Conservation (phyloP, 2,329 filamentous ascomycete genomes). For the Trichoderma endophyticum region DNA sequence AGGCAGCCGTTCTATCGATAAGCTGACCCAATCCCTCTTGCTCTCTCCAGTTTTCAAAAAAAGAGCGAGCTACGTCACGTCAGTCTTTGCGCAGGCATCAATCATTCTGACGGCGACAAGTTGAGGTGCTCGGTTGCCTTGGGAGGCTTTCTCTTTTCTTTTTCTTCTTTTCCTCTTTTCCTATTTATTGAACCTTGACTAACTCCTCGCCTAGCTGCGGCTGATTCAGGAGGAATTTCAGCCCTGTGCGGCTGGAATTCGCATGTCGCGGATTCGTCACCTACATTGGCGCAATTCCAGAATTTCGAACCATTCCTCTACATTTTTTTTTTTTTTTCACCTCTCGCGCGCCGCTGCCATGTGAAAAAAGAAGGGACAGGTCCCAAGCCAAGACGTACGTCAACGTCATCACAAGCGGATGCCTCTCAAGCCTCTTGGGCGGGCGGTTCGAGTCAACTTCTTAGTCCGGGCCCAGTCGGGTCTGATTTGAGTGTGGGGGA, state of each 20-base stretch:
- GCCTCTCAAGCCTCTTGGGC: constrained; percentile 12
- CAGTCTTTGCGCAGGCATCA: not conserved
- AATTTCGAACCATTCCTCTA: not conserved
- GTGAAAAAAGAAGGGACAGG: not conserved
- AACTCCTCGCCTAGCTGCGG: not conserved
- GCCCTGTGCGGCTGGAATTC: constrained; percentile 11
- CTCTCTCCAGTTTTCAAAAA: not conserved
- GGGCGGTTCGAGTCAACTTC: constrained; percentile 5
- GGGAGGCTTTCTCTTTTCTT: not conserved
- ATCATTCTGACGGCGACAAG: not conserved
- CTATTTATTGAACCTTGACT: not conserved
- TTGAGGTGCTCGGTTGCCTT: not conserved
- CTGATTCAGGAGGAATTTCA: constrained; percentile 2
- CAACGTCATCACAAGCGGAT: constrained; percentile 18
- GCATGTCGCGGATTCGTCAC: not conserved
- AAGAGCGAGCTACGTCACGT: not conserved
- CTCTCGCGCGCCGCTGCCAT: constrained; percentile 1
- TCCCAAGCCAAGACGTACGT: constrained; percentile 1
- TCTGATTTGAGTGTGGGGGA: constrained; percentile 14
- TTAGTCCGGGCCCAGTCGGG: not conserved
- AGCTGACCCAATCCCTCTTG: not conserved
- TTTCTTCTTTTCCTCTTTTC: not conserved
- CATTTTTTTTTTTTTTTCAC: not conserved
- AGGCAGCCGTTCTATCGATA: constrained; percentile 10
- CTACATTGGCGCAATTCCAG: not conserved